A percentile compares a stretch with the other conserved stretches of the same genome.
These are phyloP conservation scores for Aspergillus hancockii DNA, from an alignment of 495 filamentous ascomycete genomes.

Conservation along the genomic window DNA sequence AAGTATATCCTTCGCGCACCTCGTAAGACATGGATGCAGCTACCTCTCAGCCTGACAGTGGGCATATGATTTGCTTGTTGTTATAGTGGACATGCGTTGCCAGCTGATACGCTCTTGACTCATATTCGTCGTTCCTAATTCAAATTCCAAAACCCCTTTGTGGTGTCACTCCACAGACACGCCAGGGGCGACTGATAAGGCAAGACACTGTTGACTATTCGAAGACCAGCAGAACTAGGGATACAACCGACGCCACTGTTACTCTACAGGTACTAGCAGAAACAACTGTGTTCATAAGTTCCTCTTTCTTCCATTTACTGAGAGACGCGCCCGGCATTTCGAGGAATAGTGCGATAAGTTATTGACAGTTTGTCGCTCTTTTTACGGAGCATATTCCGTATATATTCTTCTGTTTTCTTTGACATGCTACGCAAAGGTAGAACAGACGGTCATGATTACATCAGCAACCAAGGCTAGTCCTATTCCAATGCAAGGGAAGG, in stretches of 20 bases:
- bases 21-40: background rate
- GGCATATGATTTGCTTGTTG: background rate
- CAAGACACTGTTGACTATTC: slow-evolving; percentile 6
- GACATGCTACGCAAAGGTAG: background rate
- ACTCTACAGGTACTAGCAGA: slow-evolving; percentile 3
- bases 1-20: background rate
- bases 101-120: background rate
- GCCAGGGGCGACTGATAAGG: slow-evolving; percentile 3
- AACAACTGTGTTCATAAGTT: background rate
- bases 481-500: slow-evolving; percentile 30
- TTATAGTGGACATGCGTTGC: background rate
- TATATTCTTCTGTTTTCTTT: background rate
- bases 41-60: background rate
- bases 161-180: background rate
- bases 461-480: slow-evolving; percentile 23
- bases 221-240: slow-evolving; percentile 11
- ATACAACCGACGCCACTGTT: slow-evolving; percentile 18
- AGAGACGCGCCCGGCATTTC: background rate
- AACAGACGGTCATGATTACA: slow-evolving; percentile 18
- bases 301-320: background rate
- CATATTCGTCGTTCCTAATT: background rate
- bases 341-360: background rate
- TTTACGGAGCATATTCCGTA: background rate
- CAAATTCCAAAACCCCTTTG: background rate
- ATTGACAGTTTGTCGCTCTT: background rate